Percentiles rank a stretch among this genome's conserved stretches.
Conservation (phyloP, 2,329 filamentous ascomycete species). For the Pyrenophora teres region DNA sequence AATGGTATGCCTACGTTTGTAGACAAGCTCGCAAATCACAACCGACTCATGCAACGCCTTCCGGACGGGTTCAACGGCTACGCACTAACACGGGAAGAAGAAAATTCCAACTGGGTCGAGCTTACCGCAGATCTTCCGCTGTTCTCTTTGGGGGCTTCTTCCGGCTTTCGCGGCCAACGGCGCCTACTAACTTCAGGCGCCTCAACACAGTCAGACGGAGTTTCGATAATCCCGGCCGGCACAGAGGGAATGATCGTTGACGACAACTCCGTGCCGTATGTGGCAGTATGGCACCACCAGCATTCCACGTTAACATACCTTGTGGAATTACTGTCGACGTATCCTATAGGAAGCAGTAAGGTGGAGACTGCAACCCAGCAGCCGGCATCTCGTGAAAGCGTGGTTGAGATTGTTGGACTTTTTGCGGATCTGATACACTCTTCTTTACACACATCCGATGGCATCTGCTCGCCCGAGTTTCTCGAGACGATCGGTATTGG, state of each 20-base stretch:
- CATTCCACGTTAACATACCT: slow-evolving; percentile 83
- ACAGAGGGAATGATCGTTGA: slow-evolving; percentile 74
- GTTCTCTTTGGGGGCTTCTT: slow-evolving; percentile 51
- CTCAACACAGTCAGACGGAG: slow-evolving; percentile 30
- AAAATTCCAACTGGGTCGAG: slow-evolving; percentile 78
- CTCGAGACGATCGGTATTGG: slow-evolving; percentile 41
- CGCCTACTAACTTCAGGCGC: slow-evolving; percentile 27
- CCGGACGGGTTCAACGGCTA: slow-evolving; percentile 74
- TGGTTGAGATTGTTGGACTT: slow-evolving; percentile 74
- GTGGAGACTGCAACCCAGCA: slow-evolving; percentile 54
- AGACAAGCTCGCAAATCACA: slow-evolving; percentile 69
- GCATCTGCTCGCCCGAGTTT: slow-evolving; percentile 35
- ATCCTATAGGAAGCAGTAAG: slow-evolving; percentile 60
- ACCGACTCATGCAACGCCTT: slow-evolving; percentile 78
- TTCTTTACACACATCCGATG: slow-evolving; percentile 37
- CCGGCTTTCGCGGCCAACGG: slow-evolving; percentile 28
- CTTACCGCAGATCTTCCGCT: slow-evolving; percentile 68
- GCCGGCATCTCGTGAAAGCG: slow-evolving; percentile 62
- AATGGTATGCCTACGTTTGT: slow-evolving; percentile 59
- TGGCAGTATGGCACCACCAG: slow-evolving; percentile 72
- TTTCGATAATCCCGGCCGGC: slow-evolving; percentile 68
- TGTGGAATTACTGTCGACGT: slow-evolving; percentile 74
- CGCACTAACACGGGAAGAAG: slow-evolving; percentile 79
- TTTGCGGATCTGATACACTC: slow-evolving; percentile 69
- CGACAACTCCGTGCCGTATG: slow-evolving; percentile 70